Conservation (phyloP, 1,284 basidiomycete genomes). For the Heliocybe sulcata region DNA sequence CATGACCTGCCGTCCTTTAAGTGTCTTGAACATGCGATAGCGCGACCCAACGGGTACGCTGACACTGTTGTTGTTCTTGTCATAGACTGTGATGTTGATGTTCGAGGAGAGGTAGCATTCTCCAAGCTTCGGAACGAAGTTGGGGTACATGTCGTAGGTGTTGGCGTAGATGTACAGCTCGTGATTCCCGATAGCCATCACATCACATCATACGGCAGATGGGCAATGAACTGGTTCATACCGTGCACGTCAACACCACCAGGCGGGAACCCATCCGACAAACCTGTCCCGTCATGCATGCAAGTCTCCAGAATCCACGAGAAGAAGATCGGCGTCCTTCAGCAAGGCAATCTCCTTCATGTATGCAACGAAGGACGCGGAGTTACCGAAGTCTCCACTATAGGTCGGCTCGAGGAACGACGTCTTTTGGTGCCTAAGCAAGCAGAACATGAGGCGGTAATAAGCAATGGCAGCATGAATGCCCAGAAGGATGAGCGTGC, state of each 20-base stretch:
- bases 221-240: constrained; percentile 66
- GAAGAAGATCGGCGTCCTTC: constrained; percentile 61
- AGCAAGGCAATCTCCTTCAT: constrained; percentile 71
- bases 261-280: constrained; percentile 65
- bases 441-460: too few relatives aligned
- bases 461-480: too few relatives aligned
- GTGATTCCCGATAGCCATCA: constrained; percentile 81
- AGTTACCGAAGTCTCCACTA: constrained; percentile 71
- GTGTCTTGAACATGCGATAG: constrained; percentile 71
- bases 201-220: constrained; percentile 79
- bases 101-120: constrained; percentile 82
- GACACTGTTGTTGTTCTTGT: constrained; percentile 38
- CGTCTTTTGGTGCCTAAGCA: constrained; percentile 66
- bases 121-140: constrained; percentile 65
- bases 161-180: constrained; percentile 80
- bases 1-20: constrained; percentile 70
- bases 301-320: constrained; percentile 72
- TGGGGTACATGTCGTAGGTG: constrained; percentile 70
- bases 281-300: constrained; percentile 79
- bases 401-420: constrained; percentile 73
- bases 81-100: constrained; percentile 71
- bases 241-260: constrained; percentile 71
- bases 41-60: constrained; percentile 60
- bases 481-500: too few relatives aligned
- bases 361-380: constrained; percentile 75